These are phyloP conservation scores for Aspergillus fumigatiaffinis DNA, from an alignment of 2,329 filamentous ascomycete species.

Conservation along the genomic window DNA sequence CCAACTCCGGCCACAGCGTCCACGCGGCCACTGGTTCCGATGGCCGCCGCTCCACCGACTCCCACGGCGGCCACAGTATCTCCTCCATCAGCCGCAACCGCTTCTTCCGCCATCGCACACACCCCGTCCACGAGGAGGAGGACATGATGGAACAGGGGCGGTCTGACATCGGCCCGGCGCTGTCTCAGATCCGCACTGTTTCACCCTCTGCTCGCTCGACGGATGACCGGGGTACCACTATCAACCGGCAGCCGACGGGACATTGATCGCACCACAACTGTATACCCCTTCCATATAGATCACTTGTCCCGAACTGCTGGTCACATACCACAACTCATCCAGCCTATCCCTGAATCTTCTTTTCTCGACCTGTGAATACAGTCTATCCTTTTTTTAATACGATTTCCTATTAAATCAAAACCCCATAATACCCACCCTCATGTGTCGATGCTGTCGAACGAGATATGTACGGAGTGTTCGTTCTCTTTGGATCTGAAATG, in stretches of 20 bases:
- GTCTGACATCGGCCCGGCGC: constrained; percentile 26
- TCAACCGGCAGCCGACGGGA: not conserved
- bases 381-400: not conserved
- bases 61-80: constrained; percentile 28
- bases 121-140: constrained; percentile 26
- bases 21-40: constrained; percentile 14
- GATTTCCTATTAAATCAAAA: not conserved
- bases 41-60: constrained; percentile 27
- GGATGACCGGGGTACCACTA: not conserved
- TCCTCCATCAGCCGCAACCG: constrained; percentile 53
- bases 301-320: not conserved
- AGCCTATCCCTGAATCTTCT: not conserved
- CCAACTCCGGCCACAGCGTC: constrained; percentile 20
- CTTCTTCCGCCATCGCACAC: constrained; percentile 55
- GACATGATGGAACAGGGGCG: constrained; percentile 48
- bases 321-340: not conserved
- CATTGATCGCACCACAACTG: not conserved
- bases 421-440: too few species aligned
- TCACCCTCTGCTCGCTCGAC: constrained; percentile 4
- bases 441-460: not conserved
- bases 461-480: not conserved
- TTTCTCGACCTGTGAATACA: not conserved
- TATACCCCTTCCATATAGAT: not conserved
- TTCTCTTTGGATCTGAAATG: not conserved
- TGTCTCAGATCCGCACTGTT: constrained; percentile 10